These are phyloP conservation scores for Leccinum arenicola DNA, from an alignment of 768 basidiomycete genomes.

Conservation along the genomic window DNA sequence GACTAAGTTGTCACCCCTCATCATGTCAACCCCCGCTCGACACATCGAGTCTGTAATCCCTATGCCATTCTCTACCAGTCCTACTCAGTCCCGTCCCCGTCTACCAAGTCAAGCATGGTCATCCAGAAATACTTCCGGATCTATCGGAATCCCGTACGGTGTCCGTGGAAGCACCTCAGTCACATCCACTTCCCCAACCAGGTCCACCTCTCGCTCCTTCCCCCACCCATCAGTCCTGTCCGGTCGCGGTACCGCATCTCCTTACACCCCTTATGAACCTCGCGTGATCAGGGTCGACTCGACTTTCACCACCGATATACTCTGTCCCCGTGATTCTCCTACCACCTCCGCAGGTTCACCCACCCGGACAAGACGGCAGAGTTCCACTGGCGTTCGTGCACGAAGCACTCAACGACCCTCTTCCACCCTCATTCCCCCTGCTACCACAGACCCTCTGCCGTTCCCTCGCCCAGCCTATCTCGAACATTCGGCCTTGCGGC, in stretches of 20 bases:
- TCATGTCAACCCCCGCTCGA: slow-evolving; percentile 52
- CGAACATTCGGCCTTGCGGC: slow-evolving; percentile 70
- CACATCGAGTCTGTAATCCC: slow-evolving; percentile 65
- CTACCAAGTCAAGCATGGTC: slow-evolving; percentile 34
- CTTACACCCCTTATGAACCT: slow-evolving; percentile 51
- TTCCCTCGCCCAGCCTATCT: slow-evolving; percentile 75
- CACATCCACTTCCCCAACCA: slow-evolving; percentile 36
- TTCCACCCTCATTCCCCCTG: slow-evolving; percentile 29
- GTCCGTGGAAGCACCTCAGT: slow-evolving; percentile 33
- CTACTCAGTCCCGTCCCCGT: slow-evolving; percentile 40
- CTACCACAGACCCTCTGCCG: slow-evolving; percentile 28
- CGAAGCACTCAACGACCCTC: slow-evolving; percentile 25
- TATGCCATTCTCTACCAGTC: slow-evolving; percentile 48
- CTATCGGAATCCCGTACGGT: slow-evolving; percentile 38
- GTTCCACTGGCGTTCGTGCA: slow-evolving; percentile 33
- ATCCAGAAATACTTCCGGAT: slow-evolving; percentile 28
- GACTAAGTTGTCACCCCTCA: slow-evolving; percentile 32
- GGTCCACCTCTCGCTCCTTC: slow-evolving; percentile 46
- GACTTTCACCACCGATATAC: slow-evolving; percentile 39
- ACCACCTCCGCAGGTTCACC: slow-evolving; percentile 41
- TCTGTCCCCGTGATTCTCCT: slow-evolving; percentile 39
- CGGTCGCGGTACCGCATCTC: slow-evolving; percentile 29
- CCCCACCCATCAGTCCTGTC: slow-evolving; percentile 34
- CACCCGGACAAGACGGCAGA: slow-evolving; percentile 46
- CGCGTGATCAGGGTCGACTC: slow-evolving; percentile 63